Evolutionary conservation across 805 yeast genomes (phyloP), one percentile per base, ranked within the genome.

Genomic region (Saturnispora diversa): DNA sequence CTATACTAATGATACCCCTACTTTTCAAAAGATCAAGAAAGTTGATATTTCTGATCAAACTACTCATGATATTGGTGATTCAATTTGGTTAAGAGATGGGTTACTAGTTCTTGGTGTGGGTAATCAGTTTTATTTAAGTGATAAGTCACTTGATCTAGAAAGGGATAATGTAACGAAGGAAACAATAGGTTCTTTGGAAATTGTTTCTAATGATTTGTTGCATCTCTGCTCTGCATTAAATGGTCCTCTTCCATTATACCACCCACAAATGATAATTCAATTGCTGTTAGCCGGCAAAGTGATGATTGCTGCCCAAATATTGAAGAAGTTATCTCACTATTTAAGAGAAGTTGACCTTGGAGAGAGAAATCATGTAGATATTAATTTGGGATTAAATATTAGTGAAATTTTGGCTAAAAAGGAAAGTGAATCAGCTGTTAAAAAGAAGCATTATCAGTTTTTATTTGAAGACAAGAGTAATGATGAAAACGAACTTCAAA

Each of bases 201-300:
- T 77, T 31, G 65, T 77, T 9, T 63, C 68, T 2, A 67, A 67
- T 52, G 74, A 70, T 45, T 71, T 88, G 2, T 70, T 84, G 44
- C 82, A 80, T 49, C 66, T 88, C 43, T 83, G 81, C 37, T 65
- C 84, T 12, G 79, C 87, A 4, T 62, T 88, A 41, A 88, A 88
- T 61, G 97, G 97, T 24, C 92, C 94, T 0, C 58, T 90, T 12
- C 96, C 97, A 0, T 62, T 86, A 1, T 88, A 84, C 50, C 97
- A 90, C 53, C 97, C 97, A 0, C 95, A 87, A 57, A 71, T 85
- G 39, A 59, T 88, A 35, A 78, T 86, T 33, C 95, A 88, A 56
- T 64, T 79, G 4, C 56, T 88, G 15, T 77, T 81, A 50, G 71
- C 75, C 48, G 80, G 78, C 21, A 77, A 80, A 46, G 47, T 72